Percentiles rank a stretch among this genome's conserved stretches.
Evolutionary conservation across 257 asterid genomes (phyloP).

Genomic region (Nicotiana otophora): DNA sequence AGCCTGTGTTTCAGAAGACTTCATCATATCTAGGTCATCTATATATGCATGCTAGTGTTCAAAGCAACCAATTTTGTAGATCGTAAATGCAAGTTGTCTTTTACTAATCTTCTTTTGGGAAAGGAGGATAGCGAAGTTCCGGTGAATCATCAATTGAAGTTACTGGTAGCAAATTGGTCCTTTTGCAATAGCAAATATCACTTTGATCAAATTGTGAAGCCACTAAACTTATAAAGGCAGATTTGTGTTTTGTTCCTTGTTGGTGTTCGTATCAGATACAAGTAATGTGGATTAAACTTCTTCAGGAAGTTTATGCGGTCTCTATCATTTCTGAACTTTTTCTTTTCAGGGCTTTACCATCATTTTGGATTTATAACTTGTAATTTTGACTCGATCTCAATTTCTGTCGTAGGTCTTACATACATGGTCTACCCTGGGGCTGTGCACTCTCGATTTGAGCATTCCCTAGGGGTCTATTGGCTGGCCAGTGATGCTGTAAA

Average conservation of each 20-base stretch:
- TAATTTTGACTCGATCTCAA: constrained; percentile 13
- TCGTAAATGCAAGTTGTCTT: neutral
- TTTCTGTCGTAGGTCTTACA: constrained; percentile 47
- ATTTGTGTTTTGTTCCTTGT: neutral
- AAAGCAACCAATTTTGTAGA: neutral
- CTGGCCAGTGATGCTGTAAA: constrained; percentile 75
- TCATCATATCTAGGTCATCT: neutral
- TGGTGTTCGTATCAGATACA: neutral
- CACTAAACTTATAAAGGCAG: neutral
- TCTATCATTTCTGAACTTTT: too few species aligned
- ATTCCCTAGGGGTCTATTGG: constrained; percentile 89
- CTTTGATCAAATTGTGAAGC: neutral
- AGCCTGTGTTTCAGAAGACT: neutral
- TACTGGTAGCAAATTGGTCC: neutral
- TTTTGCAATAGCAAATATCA: neutral
- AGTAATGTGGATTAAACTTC: neutral
- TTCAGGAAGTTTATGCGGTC: neutral
- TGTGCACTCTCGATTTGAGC: constrained; percentile 94
- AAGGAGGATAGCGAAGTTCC: neutral
- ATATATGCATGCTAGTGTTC: neutral
- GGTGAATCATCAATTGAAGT: neutral
- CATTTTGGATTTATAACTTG: constrained; percentile 4
- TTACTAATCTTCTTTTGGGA: neutral
- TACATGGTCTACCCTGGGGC: constrained; percentile 93
- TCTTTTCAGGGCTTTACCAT: neutral